These are phyloP conservation scores for Clarkia xantiana DNA, from an alignment of 345 rosid species.

Conservation along the genomic window DNA sequence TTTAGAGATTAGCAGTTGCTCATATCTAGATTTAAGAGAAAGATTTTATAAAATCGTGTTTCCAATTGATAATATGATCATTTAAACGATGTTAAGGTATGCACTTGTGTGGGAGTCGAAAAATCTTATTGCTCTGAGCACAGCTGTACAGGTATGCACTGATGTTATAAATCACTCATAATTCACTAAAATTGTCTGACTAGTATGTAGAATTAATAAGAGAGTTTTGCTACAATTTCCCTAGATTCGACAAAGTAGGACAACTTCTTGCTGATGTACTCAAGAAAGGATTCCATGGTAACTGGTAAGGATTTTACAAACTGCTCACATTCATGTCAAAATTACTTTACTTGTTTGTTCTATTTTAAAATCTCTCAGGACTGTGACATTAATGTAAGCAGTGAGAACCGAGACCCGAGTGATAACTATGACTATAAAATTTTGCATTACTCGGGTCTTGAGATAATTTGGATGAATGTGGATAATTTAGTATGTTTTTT, in stretches of 20 bases:
- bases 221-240: constrained; percentile 3
- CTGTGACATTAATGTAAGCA: constrained; percentile 83
- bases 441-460: no score
- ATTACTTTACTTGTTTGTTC: not conserved
- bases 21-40: constrained; percentile 59
- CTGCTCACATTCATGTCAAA: not conserved
- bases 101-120: constrained; percentile 85
- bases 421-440: no score
- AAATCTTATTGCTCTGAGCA: constrained; percentile 84
- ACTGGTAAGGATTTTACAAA: constrained; percentile 35
- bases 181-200: not conserved
- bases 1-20: constrained; percentile 79
- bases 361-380: constrained; percentile 33
- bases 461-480: no score
- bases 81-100: constrained; percentile 31
- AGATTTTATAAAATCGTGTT: constrained; percentile 70
- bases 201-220: not conserved
- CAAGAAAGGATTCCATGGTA: constrained; percentile 79
- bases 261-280: constrained; percentile 79
- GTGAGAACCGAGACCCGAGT: no score
- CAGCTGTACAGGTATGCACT: constrained; percentile 96
- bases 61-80: not conserved
- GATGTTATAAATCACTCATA: constrained; percentile 33
- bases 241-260: constrained; percentile 88
- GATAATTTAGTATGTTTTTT: no score